A percentile compares a stretch with the other conserved stretches of the same genome.
Evolutionary conservation across 2,329 filamentous ascomycete genomes (phyloP).

Genomic region (Calonectria hongkongensis): DNA sequence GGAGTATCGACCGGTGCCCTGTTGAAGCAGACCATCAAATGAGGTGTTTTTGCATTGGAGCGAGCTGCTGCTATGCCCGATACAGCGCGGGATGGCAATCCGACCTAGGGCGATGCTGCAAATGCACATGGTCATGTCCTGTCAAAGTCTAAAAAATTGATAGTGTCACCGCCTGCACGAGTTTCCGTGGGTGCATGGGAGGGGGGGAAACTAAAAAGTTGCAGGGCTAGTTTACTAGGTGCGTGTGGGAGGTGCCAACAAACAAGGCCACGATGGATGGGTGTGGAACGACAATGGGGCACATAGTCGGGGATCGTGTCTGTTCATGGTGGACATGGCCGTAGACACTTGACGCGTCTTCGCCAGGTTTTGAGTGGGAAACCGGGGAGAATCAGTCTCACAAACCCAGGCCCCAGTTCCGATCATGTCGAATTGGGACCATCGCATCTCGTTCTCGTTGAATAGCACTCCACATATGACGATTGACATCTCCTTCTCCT

Average conservation of each 20-base stretch:
- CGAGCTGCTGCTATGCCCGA: slow-evolving; percentile 12
- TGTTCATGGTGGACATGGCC: slow-evolving; percentile 27
- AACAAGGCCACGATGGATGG: slow-evolving; percentile 29
- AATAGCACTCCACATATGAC: slow-evolving; percentile 18
- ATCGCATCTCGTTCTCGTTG: slow-evolving; percentile 25
- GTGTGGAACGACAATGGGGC: slow-evolving; percentile 37
- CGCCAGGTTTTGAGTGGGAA: slow-evolving; percentile 1
- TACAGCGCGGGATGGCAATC: slow-evolving; percentile 6
- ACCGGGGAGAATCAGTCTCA: slow-evolving; percentile 29
- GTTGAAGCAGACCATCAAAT: slow-evolving; percentile 14
- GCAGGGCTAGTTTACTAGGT: slow-evolving; percentile 32
- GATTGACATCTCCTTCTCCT: slow-evolving; percentile 30
- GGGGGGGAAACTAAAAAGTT: slow-evolving; percentile 23
- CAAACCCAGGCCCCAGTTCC: slow-evolving; percentile 26
- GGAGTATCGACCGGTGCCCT: slow-evolving; percentile 2
- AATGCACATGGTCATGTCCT: slow-evolving; percentile 17
- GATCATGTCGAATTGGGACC: slow-evolving; percentile 13
- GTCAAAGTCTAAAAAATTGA: slow-evolving; percentile 29
- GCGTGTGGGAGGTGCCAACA: slow-evolving; percentile 30
- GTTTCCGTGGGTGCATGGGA: slow-evolving; percentile 10
- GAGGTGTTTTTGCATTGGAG: slow-evolving; percentile 9
- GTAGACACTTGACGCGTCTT: slow-evolving; percentile 16
- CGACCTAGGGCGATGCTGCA: slow-evolving; percentile 16
- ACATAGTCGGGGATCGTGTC: slow-evolving; percentile 34
- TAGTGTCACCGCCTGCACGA: slow-evolving; percentile 38